These are phyloP conservation scores for Fusarium nisikadoi DNA, from an alignment of 2,329 filamentous ascomycete species.

Conservation along the genomic window DNA sequence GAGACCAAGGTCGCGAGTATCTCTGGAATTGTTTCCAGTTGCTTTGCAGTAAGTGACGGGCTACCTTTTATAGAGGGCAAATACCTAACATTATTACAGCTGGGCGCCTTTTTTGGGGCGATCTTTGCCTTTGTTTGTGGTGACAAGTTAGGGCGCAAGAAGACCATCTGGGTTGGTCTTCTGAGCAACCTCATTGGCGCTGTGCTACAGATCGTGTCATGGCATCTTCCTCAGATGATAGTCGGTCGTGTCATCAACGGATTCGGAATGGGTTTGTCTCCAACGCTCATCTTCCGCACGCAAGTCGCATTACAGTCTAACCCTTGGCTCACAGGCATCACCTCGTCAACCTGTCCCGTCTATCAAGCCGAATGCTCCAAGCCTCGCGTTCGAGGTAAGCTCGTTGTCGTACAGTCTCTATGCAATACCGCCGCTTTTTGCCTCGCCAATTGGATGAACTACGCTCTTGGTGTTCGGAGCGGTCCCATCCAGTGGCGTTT, in stretches of 20 bases:
- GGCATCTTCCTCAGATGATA: not conserved
- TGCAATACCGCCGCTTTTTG: not conserved
- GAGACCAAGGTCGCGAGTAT: not conserved
- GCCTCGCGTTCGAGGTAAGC: not conserved
- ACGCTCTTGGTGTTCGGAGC: not conserved
- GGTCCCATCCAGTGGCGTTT: not conserved
- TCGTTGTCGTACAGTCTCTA: not conserved
- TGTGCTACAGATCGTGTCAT: not conserved
- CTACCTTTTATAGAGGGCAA: too few species aligned
- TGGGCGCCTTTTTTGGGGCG: not conserved
- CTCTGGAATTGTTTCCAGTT: not conserved
- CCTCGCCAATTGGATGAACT: not conserved
- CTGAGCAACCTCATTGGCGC: not conserved
- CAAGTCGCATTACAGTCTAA: not conserved
- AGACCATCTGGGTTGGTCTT: not conserved
- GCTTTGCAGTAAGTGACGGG: not conserved
- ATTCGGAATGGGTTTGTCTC: not conserved
- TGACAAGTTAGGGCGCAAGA: not conserved
- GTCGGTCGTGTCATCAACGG: not conserved
- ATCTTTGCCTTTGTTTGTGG: not conserved
- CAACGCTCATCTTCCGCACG: not conserved
- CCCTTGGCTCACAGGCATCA: not conserved
- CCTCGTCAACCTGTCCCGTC: not conserved
- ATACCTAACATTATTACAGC: not conserved
- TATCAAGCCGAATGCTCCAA: not conserved